A percentile compares a stretch with the other conserved stretches of the same genome.
Evolutionary conservation across 768 basidiomycete species (phyloP).

Genomic region (Coprinopsis sp.): DNA sequence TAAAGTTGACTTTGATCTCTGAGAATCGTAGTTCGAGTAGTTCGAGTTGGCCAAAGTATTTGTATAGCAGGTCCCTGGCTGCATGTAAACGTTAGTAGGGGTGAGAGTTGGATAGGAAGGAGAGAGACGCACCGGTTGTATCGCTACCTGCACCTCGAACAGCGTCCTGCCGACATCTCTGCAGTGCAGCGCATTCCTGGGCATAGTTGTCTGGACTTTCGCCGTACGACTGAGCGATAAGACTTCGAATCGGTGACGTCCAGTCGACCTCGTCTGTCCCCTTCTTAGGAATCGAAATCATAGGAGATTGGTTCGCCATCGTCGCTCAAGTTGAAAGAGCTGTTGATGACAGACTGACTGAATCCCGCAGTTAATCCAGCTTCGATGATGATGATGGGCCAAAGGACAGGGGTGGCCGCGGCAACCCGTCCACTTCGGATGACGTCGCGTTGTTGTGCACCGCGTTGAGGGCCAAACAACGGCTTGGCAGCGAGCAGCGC

Average conservation of each 20-base stretch:
- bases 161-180: constrained; percentile 92
- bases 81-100: neutral
- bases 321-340: no score
- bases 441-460: constrained; percentile 18
- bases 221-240: constrained; percentile 89
- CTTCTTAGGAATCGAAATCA: constrained; percentile 91
- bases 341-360: no score
- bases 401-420: neutral
- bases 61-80: constrained; percentile 94
- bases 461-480: constrained; percentile 18
- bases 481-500: constrained; percentile 14
- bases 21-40: constrained; percentile 95
- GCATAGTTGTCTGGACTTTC: constrained; percentile 89
- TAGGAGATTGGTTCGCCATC: constrained; percentile 80
- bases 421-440: no score
- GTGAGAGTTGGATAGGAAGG: constrained; percentile 2
- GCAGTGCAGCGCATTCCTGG: constrained; percentile 77
- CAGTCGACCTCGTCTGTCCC: constrained; percentile 96
- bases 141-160: constrained; percentile 96
- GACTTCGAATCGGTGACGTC: constrained; percentile 78
- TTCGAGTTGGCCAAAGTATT: constrained; percentile 99
- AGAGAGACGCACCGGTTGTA: constrained; percentile 62
- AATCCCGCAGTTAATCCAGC: no score
- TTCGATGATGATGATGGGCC: neutral
- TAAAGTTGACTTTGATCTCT: constrained; percentile 93